These are phyloP conservation scores for Dacryopinax primogenitus DNA, from an alignment of 768 basidiomycete genomes.

Conservation along the genomic window DNA sequence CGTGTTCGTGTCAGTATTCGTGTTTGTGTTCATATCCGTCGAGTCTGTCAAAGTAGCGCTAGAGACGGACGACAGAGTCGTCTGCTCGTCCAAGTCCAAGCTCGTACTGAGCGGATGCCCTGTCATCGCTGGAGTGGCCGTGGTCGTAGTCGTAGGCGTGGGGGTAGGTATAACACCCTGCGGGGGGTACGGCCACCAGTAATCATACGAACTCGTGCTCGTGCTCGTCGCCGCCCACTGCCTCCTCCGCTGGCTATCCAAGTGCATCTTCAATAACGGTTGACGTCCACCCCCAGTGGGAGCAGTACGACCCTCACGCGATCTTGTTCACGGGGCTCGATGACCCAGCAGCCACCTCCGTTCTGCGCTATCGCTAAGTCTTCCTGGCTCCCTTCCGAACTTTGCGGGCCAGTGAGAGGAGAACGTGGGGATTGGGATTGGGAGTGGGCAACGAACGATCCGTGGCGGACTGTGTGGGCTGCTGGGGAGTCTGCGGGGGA, in stretches of 20 bases:
- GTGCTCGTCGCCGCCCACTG: background rate
- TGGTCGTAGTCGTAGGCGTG: conserved; percentile 5
- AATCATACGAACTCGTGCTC: conserved; percentile 25
- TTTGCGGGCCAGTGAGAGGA: conserved; percentile 22
- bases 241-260: background rate
- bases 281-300: background rate
- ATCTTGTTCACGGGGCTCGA: background rate
- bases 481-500: conserved; percentile 60
- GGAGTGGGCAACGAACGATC: conserved; percentile 41
- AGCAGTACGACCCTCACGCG: background rate
- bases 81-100: no score
- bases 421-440: background rate
- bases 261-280: background rate
- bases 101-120: background rate
- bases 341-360: background rate
- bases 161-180: conserved; percentile 18
- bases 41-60: background rate
- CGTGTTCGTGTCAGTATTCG: background rate
- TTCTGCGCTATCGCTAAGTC: background rate
- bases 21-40: background rate
- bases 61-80: no score
- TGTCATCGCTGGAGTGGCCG: background rate
- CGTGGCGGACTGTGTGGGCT: conserved; percentile 57
- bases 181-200: conserved; percentile 33
- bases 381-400: conserved; percentile 13